Base-by-base conservation (phyloP, 139 green algal genomes). In the Picochlorum sp. region DNA sequence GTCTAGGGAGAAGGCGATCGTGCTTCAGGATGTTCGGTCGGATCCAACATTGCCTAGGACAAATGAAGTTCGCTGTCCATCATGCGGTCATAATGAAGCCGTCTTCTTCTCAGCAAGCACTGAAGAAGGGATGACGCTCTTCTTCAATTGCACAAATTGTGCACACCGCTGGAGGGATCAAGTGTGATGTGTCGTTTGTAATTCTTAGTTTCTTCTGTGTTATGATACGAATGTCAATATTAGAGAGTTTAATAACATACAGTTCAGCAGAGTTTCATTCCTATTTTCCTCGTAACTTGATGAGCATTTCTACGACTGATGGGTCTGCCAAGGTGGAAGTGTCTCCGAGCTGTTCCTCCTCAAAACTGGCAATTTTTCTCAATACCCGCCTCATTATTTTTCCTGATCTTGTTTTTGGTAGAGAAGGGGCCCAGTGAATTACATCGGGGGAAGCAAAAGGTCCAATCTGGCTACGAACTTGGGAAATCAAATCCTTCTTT, bases 371-470 rank as follows among this genome's bases (percentile, higher is more conserved):
- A 44, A 91, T 90, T 70, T 95, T 95, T 30, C 87, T 73, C 70
- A 94, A 66, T 51, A 95, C 81, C 31, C 87, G 72, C 16, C 86
- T 78, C 87, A 96, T 95, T 74, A 96, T 95, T 53, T 73, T 68
- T 55, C 89, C 89, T 16, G 71, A 87, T 25, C 89, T 75, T 14
- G 89, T 97, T 77, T 96, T 96, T 41, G 89, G 89, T 44, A 97
- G 75, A 8, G 73, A 76, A 50, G 82, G 77, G 12, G 83, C 86
- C 86, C 85, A 96, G 69, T 98, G 91, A 60, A 99, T 96, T 41
- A 87, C 69, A 58, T 97, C 91, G 0, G 91, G 91, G 22, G 85
- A 74, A 22, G 91, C 91, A 76, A 98, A 94, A 16, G 89, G 70
- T 2, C 62, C 62, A 30, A 76, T 76, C 45, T 35, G 55, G 41